Conservation (phyloP, 805 yeast species). For the Scheffersomyces amazonensis region DNA sequence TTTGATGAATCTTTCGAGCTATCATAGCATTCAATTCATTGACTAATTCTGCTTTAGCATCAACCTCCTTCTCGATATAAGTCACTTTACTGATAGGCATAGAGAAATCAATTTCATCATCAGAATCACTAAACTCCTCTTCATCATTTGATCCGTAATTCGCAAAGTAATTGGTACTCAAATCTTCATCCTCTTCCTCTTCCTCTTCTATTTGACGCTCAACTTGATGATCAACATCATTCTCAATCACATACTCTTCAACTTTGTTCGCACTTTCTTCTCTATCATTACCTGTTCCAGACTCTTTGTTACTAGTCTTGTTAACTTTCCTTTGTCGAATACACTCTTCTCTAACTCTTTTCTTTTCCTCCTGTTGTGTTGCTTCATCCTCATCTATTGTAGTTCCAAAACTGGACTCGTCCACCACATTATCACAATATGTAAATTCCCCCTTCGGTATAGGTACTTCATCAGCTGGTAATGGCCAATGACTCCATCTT, state of each 20-base stretch:
- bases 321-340: background rate
- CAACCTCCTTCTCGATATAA: conserved; percentile 9
- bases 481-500: conserved; percentile 65
- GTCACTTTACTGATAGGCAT: conserved; percentile 4
- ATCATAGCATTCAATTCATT: conserved; percentile 18
- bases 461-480: conserved; percentile 30
- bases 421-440: conserved; percentile 17
- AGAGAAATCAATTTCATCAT: conserved; percentile 1
- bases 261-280: background rate
- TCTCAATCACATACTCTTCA: background rate
- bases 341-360: background rate
- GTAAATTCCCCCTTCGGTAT: conserved; percentile 25
- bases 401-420: conserved; percentile 2
- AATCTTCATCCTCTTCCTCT: conserved; percentile 10
- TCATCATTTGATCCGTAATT: background rate
- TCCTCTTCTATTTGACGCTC: conserved; percentile 11
- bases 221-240: conserved; percentile 7
- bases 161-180: background rate
- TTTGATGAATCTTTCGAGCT: conserved; percentile 12
- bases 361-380: background rate
- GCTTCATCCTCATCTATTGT: conserved; percentile 9
- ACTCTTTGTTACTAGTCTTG: background rate
- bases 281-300: too few relatives aligned
- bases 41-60: conserved; percentile 18
- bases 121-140: conserved; percentile 2